Evolutionary conservation across 768 basidiomycete species (phyloP).

Genomic region (Kwoniella dendrophila): DNA sequence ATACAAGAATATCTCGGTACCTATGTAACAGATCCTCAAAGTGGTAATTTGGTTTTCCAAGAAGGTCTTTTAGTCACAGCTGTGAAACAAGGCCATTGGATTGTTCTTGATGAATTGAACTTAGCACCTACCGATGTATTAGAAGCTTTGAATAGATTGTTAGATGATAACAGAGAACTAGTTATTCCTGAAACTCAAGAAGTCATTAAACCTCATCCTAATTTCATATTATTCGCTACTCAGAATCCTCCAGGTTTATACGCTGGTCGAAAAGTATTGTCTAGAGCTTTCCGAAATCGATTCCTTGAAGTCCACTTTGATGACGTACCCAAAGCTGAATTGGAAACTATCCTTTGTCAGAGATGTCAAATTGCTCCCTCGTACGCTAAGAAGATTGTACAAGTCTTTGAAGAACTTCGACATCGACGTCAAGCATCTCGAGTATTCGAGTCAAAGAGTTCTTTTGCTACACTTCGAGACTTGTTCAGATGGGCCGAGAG

Average conservation of each 20-base stretch:
- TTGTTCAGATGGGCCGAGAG: conserved; percentile 95
- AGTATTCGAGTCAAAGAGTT: conserved; percentile 96
- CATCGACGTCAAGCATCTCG: conserved; percentile 85
- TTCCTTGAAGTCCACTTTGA: conserved; percentile 97
- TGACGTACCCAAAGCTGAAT: conserved; percentile 89
- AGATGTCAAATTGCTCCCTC: conserved; percentile 91
- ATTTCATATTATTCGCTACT: conserved; percentile 97
- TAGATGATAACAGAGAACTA: conserved; percentile 96
- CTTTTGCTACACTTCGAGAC: conserved; percentile 94
- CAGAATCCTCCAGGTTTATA: conserved; percentile 97
- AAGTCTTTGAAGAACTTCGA: conserved; percentile 89
- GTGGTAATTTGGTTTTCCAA: conserved; percentile 91
- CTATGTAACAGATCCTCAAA: conserved; percentile 86
- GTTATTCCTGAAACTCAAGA: conserved; percentile 95
- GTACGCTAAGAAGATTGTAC: conserved; percentile 85
- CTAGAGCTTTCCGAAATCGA: conserved; percentile 93
- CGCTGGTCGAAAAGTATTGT: conserved; percentile 89
- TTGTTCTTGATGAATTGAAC: conserved; percentile 96
- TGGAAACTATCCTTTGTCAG: conserved; percentile 91
- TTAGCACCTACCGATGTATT: conserved; percentile 96
- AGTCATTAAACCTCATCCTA: conserved; percentile 85
- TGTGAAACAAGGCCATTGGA: conserved; percentile 89
- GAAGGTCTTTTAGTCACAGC: conserved; percentile 94
- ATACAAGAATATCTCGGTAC: conserved; percentile 98
- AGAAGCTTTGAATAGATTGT: conserved; percentile 90